Evolutionary conservation across 75 land plant genomes (phyloP), one percentile per base, ranked within the genome.

Genomic region (Cupressus sempervirens): DNA sequence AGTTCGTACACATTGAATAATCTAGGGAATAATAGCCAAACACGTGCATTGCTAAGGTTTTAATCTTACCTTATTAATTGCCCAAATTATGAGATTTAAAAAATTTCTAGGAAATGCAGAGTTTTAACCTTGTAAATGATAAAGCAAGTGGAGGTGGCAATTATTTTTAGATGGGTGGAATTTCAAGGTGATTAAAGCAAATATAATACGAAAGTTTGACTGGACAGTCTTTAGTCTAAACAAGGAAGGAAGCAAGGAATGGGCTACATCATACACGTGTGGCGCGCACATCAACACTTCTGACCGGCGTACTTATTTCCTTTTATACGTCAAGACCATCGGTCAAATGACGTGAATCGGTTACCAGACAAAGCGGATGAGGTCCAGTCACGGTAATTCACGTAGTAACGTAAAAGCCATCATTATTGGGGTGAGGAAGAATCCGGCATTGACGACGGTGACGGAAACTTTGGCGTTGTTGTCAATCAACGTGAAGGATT

Each of bases 211-310:
- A 20, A 79, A 79, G 81, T 79, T 79, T 79, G 81, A 79, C 81
- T n/a, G 81, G 48, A 43, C 81, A 26, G 46, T n/a, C 52, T 62
- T 62, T 62, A 62, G 67, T 62, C 67, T 62, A 62, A 62, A 23
- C 67, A 62, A 23, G 8, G 41, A 40, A 76, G 23, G 79, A 76
- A 76, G 79, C 38, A 76, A 45, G 83, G 68, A 35, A 82, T 36
- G 68, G 83, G 83, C 68, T 23, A 80, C 68, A 53, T 40, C 83
- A 80, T 81, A 82, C 86, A 85, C 86, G 86, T 85, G 86, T 58
- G 86, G 86, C 40, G 26, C 86, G 46, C 83, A 48, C 68, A 82
- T 83, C 86, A 67, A 85, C 52, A 81, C 73, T 11, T 56, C 38
- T 56, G 83, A 45, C 48, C 65, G 1, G 29, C 32, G 48, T 7